Evolutionary conservation across 2,329 filamentous ascomycete genomes (phyloP).

Genomic region (Ceratocystis ficicola): DNA sequence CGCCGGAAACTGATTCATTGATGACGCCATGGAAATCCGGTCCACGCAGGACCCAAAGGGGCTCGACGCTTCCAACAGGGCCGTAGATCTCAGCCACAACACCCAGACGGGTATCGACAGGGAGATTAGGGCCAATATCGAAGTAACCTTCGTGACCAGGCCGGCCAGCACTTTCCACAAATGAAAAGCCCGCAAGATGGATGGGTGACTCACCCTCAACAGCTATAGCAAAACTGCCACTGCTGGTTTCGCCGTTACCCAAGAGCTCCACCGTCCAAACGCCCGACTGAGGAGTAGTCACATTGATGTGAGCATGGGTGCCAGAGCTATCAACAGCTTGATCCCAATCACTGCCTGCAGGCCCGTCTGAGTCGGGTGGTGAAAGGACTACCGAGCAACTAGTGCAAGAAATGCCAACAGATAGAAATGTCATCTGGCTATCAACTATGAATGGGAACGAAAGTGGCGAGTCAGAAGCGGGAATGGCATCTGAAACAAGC

Average conservation of each 20-base stretch:
- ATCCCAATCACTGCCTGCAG: conserved; percentile 14
- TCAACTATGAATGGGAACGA: conserved; percentile 20
- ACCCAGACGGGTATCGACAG: conserved; percentile 17
- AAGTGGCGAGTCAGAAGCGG: not conserved
- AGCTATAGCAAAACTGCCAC: conserved; percentile 19
- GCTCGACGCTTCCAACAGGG: conserved; percentile 4
- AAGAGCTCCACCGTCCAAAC: conserved; percentile 18
- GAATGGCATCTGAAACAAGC: conserved; percentile 10
- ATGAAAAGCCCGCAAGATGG: conserved; percentile 19
- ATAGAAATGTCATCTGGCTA: conserved; percentile 19
- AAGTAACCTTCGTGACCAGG: conserved; percentile 23
- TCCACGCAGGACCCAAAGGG: conserved; percentile 18
- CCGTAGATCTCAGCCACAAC: conserved; percentile 21
- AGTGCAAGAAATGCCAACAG: conserved; percentile 20
- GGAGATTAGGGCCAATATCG: conserved; percentile 13
- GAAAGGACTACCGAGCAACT: conserved; percentile 16
- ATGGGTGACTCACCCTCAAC: conserved; percentile 19
- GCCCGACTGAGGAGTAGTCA: conserved; percentile 18
- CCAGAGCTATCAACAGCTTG: conserved; percentile 20
- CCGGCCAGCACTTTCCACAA: conserved; percentile 22
- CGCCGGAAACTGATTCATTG: conserved; percentile 9
- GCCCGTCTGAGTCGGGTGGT: not conserved
- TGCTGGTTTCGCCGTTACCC: not conserved
- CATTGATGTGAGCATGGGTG: conserved; percentile 21
- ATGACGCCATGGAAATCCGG: conserved; percentile 11